Percentiles rank a stretch among this genome's conserved stretches.
Conservation (phyloP, 148 eudicot species). For the Rhododendron griersonianum region DNA sequence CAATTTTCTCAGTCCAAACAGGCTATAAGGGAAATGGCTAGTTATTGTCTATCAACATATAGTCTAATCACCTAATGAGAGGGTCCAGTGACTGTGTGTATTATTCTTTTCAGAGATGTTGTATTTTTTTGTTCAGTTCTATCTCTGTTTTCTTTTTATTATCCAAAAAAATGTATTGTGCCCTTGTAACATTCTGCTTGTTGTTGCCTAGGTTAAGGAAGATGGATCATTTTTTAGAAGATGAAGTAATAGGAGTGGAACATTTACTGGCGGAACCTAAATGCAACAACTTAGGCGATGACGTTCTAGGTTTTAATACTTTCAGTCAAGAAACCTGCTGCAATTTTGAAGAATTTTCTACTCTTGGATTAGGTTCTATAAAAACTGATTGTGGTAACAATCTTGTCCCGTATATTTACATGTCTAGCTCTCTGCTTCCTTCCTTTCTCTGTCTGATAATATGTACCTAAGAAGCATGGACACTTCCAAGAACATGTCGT, state of each 20-base stretch:
- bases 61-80: background rate
- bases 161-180: background rate
- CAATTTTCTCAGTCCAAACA: background rate
- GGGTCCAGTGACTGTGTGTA: background rate
- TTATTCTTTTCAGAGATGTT: background rate
- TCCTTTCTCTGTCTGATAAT: background rate
- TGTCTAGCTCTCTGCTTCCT: background rate
- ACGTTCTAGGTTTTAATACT: slow-evolving; percentile 17
- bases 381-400: slow-evolving; percentile 9
- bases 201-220: slow-evolving; percentile 16
- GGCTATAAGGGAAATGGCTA: background rate
- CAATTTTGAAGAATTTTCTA: slow-evolving; percentile 13
- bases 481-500: background rate
- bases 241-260: slow-evolving; percentile 20
- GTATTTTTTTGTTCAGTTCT: background rate
- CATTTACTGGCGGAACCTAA: slow-evolving; percentile 20
- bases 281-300: slow-evolving; percentile 14
- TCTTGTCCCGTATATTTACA: background rate
- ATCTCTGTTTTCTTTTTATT: background rate
- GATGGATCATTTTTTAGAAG: slow-evolving; percentile 25
- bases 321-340: slow-evolving; percentile 15
- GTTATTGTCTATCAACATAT: background rate
- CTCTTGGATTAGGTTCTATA: slow-evolving; percentile 8
- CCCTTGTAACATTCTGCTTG: background rate
- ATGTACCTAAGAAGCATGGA: background rate